Conservation (phyloP, 1,139 yeast species). For the Lodderomyces theae region DNA sequence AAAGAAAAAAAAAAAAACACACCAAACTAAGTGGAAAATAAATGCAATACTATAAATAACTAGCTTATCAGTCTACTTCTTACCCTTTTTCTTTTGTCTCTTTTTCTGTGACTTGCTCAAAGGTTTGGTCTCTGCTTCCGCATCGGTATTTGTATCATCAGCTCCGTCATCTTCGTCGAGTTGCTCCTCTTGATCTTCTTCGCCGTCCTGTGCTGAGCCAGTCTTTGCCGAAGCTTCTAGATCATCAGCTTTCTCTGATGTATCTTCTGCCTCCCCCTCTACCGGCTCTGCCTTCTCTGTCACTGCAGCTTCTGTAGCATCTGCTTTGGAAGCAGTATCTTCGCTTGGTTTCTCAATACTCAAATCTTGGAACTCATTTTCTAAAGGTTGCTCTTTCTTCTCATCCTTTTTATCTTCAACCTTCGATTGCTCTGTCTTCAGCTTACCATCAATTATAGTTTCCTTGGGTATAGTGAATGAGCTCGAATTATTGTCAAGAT, state of each 20-base stretch:
- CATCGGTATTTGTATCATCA: constrained; percentile 1
- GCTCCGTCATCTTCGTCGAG: background rate
- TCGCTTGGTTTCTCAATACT: constrained; percentile 4
- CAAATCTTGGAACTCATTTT: background rate
- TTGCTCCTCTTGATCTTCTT: constrained; percentile 5
- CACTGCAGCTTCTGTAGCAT: constrained; percentile 27
- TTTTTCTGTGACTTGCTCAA: constrained; percentile 9
- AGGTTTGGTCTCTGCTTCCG: constrained; percentile 7
- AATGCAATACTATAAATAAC: background rate
- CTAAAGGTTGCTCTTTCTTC: background rate
- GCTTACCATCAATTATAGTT: constrained; percentile 38
- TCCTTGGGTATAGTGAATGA: constrained; percentile 41
- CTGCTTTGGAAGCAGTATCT: constrained; percentile 1
- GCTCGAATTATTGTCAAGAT: constrained; percentile 25
- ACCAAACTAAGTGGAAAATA: background rate
- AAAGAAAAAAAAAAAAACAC: too few species aligned
- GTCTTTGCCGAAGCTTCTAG: constrained; percentile 9
- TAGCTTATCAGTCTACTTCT: background rate
- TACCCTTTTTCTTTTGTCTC: constrained; percentile 10
- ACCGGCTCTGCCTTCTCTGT: constrained; percentile 34
- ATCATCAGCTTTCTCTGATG: constrained; percentile 7
- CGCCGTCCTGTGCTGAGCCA: constrained; percentile 10
- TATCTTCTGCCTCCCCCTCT: constrained; percentile 11
- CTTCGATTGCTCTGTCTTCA: constrained; percentile 5
- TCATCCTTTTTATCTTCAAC: constrained; percentile 4